Conservation (phyloP, 495 filamentous ascomycete species). For the Lasiosphaeria hispida region DNA sequence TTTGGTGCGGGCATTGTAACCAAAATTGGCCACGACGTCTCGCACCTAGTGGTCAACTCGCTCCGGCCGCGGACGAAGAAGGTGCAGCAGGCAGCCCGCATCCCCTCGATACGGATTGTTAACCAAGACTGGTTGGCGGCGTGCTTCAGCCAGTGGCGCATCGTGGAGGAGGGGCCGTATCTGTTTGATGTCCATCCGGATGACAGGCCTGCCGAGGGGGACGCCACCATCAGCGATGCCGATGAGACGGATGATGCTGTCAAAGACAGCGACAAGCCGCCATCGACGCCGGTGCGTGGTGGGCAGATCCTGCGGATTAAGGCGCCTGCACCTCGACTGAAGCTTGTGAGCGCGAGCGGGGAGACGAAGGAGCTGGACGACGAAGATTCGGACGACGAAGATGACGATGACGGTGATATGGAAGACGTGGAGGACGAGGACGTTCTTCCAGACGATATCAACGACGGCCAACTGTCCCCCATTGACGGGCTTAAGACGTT, state of each 20-base stretch:
- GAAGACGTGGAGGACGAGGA: constrained; percentile 39
- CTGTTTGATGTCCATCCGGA: constrained; percentile 64
- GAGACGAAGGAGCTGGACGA: constrained; percentile 32
- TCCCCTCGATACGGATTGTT: constrained; percentile 78
- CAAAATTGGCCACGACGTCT: constrained; percentile 45
- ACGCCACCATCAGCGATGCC: constrained; percentile 30
- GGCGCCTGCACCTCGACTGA: constrained; percentile 16
- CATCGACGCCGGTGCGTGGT: no score
- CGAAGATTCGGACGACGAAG: constrained; percentile 46
- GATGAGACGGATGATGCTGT: constrained; percentile 27
- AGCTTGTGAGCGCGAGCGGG: constrained; percentile 15
- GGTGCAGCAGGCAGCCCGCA: constrained; percentile 72
- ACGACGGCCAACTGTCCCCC: constrained; percentile 49
- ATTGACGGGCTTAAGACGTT: constrained; percentile 53
- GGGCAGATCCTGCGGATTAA: constrained; percentile 5
- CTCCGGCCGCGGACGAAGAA: constrained; percentile 80
- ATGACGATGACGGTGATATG: constrained; percentile 42
- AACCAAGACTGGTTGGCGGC: constrained; percentile 84
- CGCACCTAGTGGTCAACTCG: constrained; percentile 53
- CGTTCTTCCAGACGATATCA: constrained; percentile 45
- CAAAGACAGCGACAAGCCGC: background rate
- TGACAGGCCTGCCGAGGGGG: constrained; percentile 22
- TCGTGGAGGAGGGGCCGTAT: constrained; percentile 72
- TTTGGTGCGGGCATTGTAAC: constrained; percentile 77
- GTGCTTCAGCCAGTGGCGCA: constrained; percentile 74